Conservation (phyloP, 2,329 filamentous ascomycete species). For the Calonectria crousiana region DNA sequence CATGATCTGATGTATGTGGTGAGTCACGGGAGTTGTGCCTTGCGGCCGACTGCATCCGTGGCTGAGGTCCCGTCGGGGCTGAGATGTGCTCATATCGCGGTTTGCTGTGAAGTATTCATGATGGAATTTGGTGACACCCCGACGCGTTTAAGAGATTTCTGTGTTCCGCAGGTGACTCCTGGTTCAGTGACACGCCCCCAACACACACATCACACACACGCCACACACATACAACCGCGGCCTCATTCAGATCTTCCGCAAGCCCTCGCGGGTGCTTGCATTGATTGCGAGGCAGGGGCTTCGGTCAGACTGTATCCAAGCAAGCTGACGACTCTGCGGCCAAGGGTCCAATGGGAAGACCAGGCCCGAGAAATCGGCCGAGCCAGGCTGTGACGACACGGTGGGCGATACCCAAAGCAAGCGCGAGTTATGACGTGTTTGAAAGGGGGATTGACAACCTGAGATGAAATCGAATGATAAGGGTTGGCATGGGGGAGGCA, state of each 20-base stretch:
- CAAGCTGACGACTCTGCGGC: slow-evolving; percentile 19
- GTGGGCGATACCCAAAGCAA: slow-evolving; percentile 30
- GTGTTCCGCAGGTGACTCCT: slow-evolving; percentile 22
- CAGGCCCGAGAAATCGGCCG: slow-evolving; percentile 14
- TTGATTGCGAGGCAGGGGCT: slow-evolving; percentile 13
- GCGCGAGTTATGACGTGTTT: slow-evolving; percentile 23
- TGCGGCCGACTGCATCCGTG: slow-evolving; percentile 24
- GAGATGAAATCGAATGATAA: slow-evolving; percentile 28
- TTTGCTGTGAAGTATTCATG: slow-evolving; percentile 13
- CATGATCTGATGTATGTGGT: slow-evolving; percentile 23
- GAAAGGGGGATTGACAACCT: slow-evolving; percentile 18
- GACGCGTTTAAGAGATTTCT: slow-evolving; percentile 16
- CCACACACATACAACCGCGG: slow-evolving; percentile 14
- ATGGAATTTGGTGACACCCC: slow-evolving; percentile 16
- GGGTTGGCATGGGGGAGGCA: neutral
- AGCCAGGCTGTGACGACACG: slow-evolving; percentile 18
- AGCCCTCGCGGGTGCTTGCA: slow-evolving; percentile 24
- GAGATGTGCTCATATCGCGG: slow-evolving; percentile 30
- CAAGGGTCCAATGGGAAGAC: slow-evolving; percentile 11
- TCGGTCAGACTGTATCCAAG: slow-evolving; percentile 5
- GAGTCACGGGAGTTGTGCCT: slow-evolving; percentile 39
- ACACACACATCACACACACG: neutral
- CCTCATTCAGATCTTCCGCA: slow-evolving; percentile 41
- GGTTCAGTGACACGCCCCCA: slow-evolving; percentile 26
- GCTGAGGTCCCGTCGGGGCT: slow-evolving; percentile 31